Conservation (phyloP, 179 eudicot species). For the Carnegiea gigantea region DNA sequence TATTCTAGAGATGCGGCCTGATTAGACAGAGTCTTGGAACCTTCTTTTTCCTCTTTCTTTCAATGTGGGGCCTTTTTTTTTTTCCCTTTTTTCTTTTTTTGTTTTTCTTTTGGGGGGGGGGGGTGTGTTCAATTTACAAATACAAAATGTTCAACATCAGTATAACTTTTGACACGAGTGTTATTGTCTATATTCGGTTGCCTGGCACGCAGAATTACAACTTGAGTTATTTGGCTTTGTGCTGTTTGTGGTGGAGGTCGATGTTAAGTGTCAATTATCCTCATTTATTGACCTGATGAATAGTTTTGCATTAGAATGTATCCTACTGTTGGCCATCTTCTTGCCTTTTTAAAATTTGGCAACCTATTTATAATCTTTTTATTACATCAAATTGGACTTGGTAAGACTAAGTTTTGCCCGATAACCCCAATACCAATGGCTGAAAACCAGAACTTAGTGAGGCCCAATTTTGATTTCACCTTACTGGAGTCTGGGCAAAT, state of each 20-base stretch:
- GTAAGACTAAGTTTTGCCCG: neutral
- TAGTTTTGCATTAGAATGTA: neutral
- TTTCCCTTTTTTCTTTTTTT: neutral
- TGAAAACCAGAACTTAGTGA: neutral
- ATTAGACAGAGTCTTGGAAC: neutral
- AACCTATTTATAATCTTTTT: neutral
- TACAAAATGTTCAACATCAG: neutral
- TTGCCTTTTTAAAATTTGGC: neutral
- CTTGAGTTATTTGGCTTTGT: neutral
- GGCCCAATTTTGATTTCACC: too few relatives aligned
- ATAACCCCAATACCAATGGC: neutral
- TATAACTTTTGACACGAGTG: neutral
- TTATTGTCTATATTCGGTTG: neutral
- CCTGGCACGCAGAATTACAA: neutral
- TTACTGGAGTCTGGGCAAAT: too few relatives aligned
- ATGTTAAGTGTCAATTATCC: slow-evolving; percentile 4
- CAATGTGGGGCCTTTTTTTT: neutral
- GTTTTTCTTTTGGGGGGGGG: neutral
- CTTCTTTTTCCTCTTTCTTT: neutral
- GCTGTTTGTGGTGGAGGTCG: neutral
- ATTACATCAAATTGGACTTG: neutral
- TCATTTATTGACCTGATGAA: neutral
- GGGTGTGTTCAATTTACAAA: neutral
- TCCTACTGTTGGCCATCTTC: neutral
- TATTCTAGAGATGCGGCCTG: neutral